Evolutionary conservation across 805 yeast genomes (phyloP).

Genomic region (Yarrowia sp.): DNA sequence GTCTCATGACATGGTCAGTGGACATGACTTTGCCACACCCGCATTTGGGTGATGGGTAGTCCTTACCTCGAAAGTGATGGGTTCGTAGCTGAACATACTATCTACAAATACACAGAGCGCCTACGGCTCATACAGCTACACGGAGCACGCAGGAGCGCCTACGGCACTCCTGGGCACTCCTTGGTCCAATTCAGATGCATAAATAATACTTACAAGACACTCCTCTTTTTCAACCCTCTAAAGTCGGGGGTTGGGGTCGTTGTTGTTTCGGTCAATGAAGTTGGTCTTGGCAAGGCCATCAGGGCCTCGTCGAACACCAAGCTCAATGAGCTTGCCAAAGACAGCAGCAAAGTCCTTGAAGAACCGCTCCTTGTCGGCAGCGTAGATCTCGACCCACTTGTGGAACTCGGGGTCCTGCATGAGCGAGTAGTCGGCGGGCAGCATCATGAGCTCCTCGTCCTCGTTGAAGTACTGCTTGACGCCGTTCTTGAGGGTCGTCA

Average conservation of each 20-base stretch:
- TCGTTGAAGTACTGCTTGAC: conserved; percentile 44
- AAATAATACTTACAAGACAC: conserved; percentile 24
- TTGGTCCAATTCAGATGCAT: conserved; percentile 6
- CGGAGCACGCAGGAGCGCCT: too few species aligned
- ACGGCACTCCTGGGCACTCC: too few species aligned
- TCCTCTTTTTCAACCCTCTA: conserved; percentile 4
- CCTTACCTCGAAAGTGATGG: too few species aligned
- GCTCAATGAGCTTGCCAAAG: conserved; percentile 68
- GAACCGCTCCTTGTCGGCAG: conserved; percentile 61
- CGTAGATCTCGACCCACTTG: conserved; percentile 63
- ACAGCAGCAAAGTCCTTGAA: conserved; percentile 63
- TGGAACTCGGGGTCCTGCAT: conserved; percentile 59
- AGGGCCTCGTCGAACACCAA: conserved; percentile 61
- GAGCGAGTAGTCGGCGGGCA: conserved; percentile 75
- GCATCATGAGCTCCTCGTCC: conserved; percentile 76
- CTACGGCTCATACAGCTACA: too few species aligned
- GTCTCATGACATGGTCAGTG: too few species aligned
- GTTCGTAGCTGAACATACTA: too few species aligned
- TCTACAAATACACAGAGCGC: too few species aligned
- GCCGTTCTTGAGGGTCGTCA: conserved; percentile 43
- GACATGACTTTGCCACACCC: too few species aligned
- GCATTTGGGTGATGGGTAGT: too few species aligned
- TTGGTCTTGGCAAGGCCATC: conserved; percentile 41
- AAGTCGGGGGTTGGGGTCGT: conserved; percentile 20
- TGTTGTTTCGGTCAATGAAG: conserved; percentile 31